Evolutionary conservation across 164 flowering plant species (phyloP).

Genomic region (Akebia trifoliata): DNA sequence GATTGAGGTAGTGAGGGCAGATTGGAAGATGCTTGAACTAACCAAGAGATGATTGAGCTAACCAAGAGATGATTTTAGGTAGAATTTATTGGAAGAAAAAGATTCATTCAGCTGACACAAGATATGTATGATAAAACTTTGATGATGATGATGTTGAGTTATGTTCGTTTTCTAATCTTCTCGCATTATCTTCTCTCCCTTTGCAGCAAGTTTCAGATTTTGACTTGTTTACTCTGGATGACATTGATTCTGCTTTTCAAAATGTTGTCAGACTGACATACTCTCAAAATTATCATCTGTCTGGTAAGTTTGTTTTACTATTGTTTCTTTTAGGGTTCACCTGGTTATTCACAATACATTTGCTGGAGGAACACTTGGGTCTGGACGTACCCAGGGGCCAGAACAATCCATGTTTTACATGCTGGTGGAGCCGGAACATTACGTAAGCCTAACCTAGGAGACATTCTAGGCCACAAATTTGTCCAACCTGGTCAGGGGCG

Average conservation of each 20-base stretch:
- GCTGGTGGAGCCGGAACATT: not conserved
- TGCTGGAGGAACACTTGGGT: not conserved
- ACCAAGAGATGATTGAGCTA: too few species aligned
- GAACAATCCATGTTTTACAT: not conserved
- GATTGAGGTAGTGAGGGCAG: too few species aligned
- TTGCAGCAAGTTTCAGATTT: slow-evolving; percentile 97
- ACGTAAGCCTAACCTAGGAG: not conserved
- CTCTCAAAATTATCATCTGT: slow-evolving; percentile 78
- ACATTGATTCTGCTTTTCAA: slow-evolving; percentile 91
- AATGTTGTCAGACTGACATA: slow-evolving; percentile 72
- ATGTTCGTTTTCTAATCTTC: slow-evolving; percentile 8
- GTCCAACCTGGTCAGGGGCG: not conserved
- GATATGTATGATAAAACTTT: too few species aligned
- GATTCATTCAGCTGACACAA: too few species aligned
- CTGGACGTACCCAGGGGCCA: not conserved
- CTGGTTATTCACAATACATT: not conserved
- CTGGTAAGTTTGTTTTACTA: slow-evolving; percentile 39
- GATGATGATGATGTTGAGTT: too few species aligned
- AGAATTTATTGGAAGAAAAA: too few species aligned
- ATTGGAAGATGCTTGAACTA: too few species aligned
- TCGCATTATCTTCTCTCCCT: not conserved
- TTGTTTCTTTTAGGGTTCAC: not conserved
- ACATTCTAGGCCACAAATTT: not conserved
- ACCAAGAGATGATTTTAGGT: too few species aligned
- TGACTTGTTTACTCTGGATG: slow-evolving; percentile 84